Conservation (phyloP, 192 early-diverging fungal genomes). For the Phlyctochytrium arcticum region DNA sequence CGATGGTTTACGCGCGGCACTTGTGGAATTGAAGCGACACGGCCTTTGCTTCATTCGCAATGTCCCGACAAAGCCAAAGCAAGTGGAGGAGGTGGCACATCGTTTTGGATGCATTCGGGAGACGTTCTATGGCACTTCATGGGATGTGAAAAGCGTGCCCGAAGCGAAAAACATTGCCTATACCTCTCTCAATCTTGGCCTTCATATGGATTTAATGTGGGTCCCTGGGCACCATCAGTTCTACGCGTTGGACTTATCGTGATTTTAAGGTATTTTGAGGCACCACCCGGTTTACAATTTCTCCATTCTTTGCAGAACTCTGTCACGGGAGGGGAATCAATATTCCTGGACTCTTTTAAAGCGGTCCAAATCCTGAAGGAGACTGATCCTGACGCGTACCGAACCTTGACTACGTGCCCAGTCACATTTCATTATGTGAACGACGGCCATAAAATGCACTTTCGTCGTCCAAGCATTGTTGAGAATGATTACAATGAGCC, state of each 20-base stretch:
- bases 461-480: slow-evolving; percentile 63
- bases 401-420: slow-evolving; percentile 50
- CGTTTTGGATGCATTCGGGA: slow-evolving; percentile 65
- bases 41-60: slow-evolving; percentile 66
- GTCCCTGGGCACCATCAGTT: background rate
- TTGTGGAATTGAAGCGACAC: slow-evolving; percentile 58
- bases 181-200: slow-evolving; percentile 69
- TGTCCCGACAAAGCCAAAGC: slow-evolving; percentile 55
- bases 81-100: slow-evolving; percentile 56
- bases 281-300: slow-evolving; percentile 76
- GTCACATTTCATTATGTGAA: slow-evolving; percentile 81
- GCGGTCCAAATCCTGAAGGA: slow-evolving; percentile 60
- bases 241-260: background rate
- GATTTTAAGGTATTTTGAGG: slow-evolving; percentile 65
- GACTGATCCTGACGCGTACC: slow-evolving; percentile 55
- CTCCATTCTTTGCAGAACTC: slow-evolving; percentile 74
- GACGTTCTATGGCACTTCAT: slow-evolving; percentile 73
- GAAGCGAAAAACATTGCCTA: slow-evolving; percentile 84
- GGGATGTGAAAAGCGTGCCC: slow-evolving; percentile 72
- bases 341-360: slow-evolving; percentile 71
- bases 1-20: slow-evolving; percentile 45
- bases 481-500: slow-evolving; percentile 40
- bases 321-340: slow-evolving; percentile 67
- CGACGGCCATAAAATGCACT: slow-evolving; percentile 69
- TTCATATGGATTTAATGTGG: slow-evolving; percentile 87